Evolutionary conservation across 352 stramenopile genomes (phyloP), one percentile per base, ranked within the genome.

Genomic region (Phytophthora niederhauseri): DNA sequence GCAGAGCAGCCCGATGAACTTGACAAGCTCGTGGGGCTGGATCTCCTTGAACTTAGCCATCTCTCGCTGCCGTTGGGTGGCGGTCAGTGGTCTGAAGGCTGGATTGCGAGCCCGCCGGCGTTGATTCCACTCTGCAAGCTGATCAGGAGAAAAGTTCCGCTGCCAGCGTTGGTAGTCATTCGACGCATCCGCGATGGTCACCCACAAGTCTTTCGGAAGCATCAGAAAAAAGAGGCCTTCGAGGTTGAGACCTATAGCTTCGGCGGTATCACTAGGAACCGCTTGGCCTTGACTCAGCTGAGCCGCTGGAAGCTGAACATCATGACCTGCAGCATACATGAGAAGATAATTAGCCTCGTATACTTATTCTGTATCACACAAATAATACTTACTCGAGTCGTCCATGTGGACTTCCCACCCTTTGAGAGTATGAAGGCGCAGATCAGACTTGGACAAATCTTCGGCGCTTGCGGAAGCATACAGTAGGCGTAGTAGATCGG

Each of bases 121-220:
- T 22, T 61, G 34, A 14, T 52, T 61, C 54, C 36, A 61, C 24
- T 28, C 4, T 26, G 36, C 19, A 0, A 52, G 22, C 8, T 52
- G 19, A 0, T 8, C 36, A n/a, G 8, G 54, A 3, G 54, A 61
- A 15, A 52, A 52, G 22, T 41, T 51, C 3, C 54, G 54, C 22
- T 52, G 54, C 34, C 36, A 51, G 3, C 12, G 54, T 28, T 61
- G 54, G 17, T 50, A 51, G 9, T 6, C 54, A 26, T 61, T 61
- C 15, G 54, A 52, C 8, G 51, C 53, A 30, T 59, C 31, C 15
- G 38, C 38, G 12, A 46, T 46, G 12, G 12, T 46, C 15, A 46
- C 38, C 38, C 38, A 46, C 15, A 46, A 46, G 9, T 0, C 15
- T 46, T 46, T 46, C 4, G 12, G 38, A 7, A 46, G 38, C 38